Percentiles rank a stretch among this genome's conserved stretches.
Evolutionary conservation across 2,329 filamentous ascomycete species (phyloP).

Genomic region (Diaporthe citrichinensis): DNA sequence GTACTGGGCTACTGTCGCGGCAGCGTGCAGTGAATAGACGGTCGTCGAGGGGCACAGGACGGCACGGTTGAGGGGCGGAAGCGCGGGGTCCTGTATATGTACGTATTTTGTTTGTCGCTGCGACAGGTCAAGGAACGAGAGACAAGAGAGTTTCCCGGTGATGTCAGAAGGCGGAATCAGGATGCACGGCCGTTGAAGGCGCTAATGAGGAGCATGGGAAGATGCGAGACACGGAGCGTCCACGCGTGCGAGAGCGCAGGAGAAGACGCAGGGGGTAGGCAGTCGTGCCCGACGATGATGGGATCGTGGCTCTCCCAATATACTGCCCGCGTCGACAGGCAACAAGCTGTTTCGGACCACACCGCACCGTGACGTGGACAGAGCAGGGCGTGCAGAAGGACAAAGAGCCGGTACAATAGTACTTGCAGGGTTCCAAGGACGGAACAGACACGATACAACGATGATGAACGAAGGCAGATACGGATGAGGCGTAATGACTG

Average conservation of each 20-base stretch:
- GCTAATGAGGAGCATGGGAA: background rate
- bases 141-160: slow-evolving; percentile 14
- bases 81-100: slow-evolving; percentile 12
- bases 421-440: slow-evolving; percentile 9
- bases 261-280: slow-evolving; percentile 15
- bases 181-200: slow-evolving; percentile 27
- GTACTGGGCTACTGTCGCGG: background rate
- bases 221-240: slow-evolving; percentile 17
- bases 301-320: slow-evolving; percentile 7
- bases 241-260: slow-evolving; percentile 5
- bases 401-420: background rate
- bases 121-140: background rate
- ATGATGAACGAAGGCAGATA: slow-evolving; percentile 32
- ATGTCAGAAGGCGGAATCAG: slow-evolving; percentile 29
- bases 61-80: background rate
- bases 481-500: slow-evolving; percentile 17
- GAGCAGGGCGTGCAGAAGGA: background rate
- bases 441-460: slow-evolving; percentile 14
- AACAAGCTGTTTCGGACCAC: slow-evolving; percentile 9
- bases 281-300: slow-evolving; percentile 23
- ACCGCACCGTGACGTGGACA: slow-evolving; percentile 21
- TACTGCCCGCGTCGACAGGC: background rate
- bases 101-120: slow-evolving; percentile 19
- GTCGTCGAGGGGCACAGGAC: background rate
- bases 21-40: background rate